Conservation (phyloP, 805 yeast species). For the Nakazawaea ambrosiae region DNA sequence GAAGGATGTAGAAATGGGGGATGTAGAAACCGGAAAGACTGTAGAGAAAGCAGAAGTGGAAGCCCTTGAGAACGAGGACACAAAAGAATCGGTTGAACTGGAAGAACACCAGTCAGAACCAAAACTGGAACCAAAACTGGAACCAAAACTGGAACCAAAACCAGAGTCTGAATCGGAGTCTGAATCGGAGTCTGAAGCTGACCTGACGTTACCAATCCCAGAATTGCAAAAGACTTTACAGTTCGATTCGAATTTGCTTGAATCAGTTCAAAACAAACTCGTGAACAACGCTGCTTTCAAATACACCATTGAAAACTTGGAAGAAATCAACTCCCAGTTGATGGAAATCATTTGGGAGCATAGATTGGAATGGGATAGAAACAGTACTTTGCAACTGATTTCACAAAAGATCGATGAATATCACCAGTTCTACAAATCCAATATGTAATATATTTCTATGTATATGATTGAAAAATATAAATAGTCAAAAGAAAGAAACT, state of each 20-base stretch:
- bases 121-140: conserved; percentile 7
- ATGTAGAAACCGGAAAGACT: background rate
- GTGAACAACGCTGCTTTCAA: conserved; percentile 19
- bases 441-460: background rate
- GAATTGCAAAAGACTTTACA: conserved; percentile 14
- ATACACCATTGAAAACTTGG: conserved; percentile 46
- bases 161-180: conserved; percentile 16
- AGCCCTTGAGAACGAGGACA: conserved; percentile 4
- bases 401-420: conserved; percentile 17
- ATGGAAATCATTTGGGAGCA: conserved; percentile 71
- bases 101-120: conserved; percentile 14
- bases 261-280: conserved; percentile 24
- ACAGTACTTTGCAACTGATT: conserved; percentile 28
- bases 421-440: background rate
- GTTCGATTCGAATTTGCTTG: conserved; percentile 27
- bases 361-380: conserved; percentile 42
- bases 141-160: conserved; percentile 6
- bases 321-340: conserved; percentile 58
- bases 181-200: conserved; percentile 11
- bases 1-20: background rate
- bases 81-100: conserved; percentile 12
- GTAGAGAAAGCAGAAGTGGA: conserved; percentile 3
- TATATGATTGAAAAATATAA: background rate
- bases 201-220: conserved; percentile 9
- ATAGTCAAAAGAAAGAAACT: background rate